Evolutionary conservation across 371 early-diverging fungal genomes (phyloP).

Genomic region (Lichtheimia hyalospora): DNA sequence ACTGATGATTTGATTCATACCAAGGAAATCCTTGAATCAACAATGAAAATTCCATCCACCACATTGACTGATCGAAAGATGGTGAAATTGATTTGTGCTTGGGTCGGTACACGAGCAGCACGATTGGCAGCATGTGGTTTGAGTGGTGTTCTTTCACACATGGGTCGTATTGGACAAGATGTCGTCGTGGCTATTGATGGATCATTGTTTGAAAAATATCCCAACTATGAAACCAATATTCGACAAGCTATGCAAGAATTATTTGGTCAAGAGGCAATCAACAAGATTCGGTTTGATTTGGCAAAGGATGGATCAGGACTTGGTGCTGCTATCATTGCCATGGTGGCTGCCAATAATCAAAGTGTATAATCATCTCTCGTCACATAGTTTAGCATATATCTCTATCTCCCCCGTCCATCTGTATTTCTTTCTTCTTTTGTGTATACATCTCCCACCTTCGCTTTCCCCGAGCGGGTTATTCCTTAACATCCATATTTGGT

Average conservation of each 20-base stretch:
- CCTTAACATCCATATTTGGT: too few species aligned
- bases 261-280: conserved; percentile 57
- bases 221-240: conserved; percentile 81
- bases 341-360: conserved; percentile 24
- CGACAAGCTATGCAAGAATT: conserved; percentile 66
- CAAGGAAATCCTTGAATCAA: conserved; percentile 74
- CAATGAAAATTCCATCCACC: conserved; percentile 69
- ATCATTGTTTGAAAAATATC: conserved; percentile 88
- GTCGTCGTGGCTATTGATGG: conserved; percentile 76
- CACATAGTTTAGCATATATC: too few species aligned
- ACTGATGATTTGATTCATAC: conserved; percentile 68
- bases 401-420: too few species aligned
- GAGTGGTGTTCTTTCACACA: conserved; percentile 71
- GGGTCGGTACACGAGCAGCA: conserved; percentile 87
- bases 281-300: conserved; percentile 37
- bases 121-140: conserved; percentile 84
- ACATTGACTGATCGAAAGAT: conserved; percentile 78
- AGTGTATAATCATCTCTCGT: too few species aligned
- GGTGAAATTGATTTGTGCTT: conserved; percentile 76
- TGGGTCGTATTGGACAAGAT: not conserved
- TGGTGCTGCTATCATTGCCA: conserved; percentile 49
- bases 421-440: too few species aligned
- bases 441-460: too few species aligned
- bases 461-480: too few species aligned
- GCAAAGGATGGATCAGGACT: conserved; percentile 48